Percentiles rank a stretch among this genome's conserved stretches.
phyloP scores from a whole-genome alignment of 257 asterid genomes.

The Solanum rostratum region DNA sequence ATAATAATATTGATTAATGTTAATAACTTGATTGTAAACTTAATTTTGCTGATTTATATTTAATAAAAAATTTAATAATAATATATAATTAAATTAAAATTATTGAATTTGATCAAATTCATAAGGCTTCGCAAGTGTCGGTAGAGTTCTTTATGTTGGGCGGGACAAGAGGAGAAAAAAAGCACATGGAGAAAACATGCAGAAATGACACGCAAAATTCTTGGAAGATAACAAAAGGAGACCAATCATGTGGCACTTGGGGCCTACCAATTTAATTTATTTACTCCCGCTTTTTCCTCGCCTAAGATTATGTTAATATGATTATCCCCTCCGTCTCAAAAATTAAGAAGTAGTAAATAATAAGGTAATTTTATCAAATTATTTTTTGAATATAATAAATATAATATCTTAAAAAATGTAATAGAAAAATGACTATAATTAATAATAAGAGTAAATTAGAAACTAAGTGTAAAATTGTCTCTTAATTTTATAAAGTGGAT shows the following conservation, averaged over 20 bases:
- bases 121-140: neutral
- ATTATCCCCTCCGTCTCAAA: too few species aligned
- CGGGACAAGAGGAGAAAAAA: neutral
- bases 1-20: neutral
- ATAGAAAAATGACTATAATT: too few species aligned
- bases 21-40: neutral
- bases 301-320: neutral
- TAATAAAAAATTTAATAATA: neutral
- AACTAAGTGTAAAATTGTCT: too few species aligned
- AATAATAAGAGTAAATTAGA: too few species aligned
- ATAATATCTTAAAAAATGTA: too few species aligned
- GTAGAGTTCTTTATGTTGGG: neutral
- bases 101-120: neutral
- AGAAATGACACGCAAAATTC: neutral
- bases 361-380: too few species aligned
- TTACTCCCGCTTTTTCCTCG: neutral
- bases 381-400: too few species aligned
- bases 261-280: neutral
- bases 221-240: neutral
- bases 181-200: neutral
- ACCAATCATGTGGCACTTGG: neutral
- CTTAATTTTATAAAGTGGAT: too few species aligned
- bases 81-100: neutral
- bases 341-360: too few species aligned
- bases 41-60: neutral